A percentile compares a stretch with the other conserved stretches of the same genome.
Conservation (phyloP, 306 rosid genomes). For the Malus domestica region ASM211411v1 NC_041794.1:31122001-31122500, state of each 20-base stretch:
- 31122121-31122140: slow-evolving; percentile 1
- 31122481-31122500: background rate
- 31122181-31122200: slow-evolving; percentile 31
- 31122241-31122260: background rate
- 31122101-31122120: slow-evolving; percentile 11
- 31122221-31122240: background rate
- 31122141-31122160: slow-evolving; percentile 21
- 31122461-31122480: background rate
- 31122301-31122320: background rate
- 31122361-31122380: background rate
- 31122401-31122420: background rate
- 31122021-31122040: slow-evolving; percentile 8
- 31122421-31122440: background rate
- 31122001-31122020: slow-evolving; percentile 2
- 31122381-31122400: background rate
- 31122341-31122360: background rate
- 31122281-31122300: background rate
- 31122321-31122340: background rate
- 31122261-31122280: slow-evolving; percentile 4
- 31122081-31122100: slow-evolving; percentile 15
- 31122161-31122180: slow-evolving; percentile 34
- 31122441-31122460: background rate
- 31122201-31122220: slow-evolving; percentile 25
- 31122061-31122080: slow-evolving; percentile 19
- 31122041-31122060: slow-evolving; percentile 6